Conservation (phyloP, 805 yeast species). For the Schwanniomyces polymorphus region DNA sequence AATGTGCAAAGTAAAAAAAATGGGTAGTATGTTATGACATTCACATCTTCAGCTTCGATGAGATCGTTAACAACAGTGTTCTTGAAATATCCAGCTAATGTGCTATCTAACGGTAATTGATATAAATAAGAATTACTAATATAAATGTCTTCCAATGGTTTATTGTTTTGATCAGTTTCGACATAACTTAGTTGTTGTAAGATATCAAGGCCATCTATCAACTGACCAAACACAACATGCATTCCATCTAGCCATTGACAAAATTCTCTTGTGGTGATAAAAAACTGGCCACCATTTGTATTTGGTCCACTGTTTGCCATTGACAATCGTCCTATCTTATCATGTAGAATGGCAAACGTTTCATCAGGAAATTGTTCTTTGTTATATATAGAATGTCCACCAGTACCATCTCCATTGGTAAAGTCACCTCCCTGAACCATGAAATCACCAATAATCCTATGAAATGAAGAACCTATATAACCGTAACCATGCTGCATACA, state of each 20-base stretch:
- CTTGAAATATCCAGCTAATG: not conserved
- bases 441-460: slow-evolving; percentile 34
- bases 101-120: not conserved
- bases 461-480: slow-evolving; percentile 64
- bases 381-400: slow-evolving; percentile 82
- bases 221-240: slow-evolving; percentile 28
- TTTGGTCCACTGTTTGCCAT: slow-evolving; percentile 28
- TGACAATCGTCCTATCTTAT: slow-evolving; percentile 75
- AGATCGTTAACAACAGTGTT: not conserved
- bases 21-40: slow-evolving; percentile 2
- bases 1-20: slow-evolving; percentile 11
- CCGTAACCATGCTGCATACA: slow-evolving; percentile 46
- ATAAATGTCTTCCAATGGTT: slow-evolving; percentile 13
- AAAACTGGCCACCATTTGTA: slow-evolving; percentile 28
- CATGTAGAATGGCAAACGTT: slow-evolving; percentile 68
- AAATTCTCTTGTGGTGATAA: slow-evolving; percentile 20
- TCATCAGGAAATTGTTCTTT: slow-evolving; percentile 40
- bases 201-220: slow-evolving; percentile 19
- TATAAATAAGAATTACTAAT: not conserved
- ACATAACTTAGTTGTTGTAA: slow-evolving; percentile 15
- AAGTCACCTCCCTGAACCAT: slow-evolving; percentile 43
- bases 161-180: slow-evolving; percentile 15
- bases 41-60: not conserved
- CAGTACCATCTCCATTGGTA: slow-evolving; percentile 64
- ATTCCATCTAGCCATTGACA: slow-evolving; percentile 19